A percentile compares a stretch with the other conserved stretches of the same genome.
Conservation (phyloP, 2,329 filamentous ascomycete genomes). For the Ceratocystis albifundus region DNA sequence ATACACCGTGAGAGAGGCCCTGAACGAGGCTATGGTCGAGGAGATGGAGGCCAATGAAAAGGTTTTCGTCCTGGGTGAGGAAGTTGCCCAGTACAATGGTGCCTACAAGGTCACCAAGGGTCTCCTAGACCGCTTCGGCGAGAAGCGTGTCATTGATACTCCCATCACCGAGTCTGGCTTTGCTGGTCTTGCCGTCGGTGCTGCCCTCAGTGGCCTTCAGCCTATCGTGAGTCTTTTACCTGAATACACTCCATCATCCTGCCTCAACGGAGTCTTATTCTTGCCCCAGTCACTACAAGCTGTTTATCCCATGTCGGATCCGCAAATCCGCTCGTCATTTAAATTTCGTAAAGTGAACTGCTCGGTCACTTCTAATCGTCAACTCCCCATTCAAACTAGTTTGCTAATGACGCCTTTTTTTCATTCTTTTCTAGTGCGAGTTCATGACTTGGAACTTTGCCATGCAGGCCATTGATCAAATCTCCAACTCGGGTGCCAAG, state of each 20-base stretch:
- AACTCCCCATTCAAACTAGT: neutral
- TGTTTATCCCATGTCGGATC: neutral
- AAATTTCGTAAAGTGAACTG: too few species aligned
- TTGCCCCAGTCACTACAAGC: neutral
- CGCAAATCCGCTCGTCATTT: too few species aligned
- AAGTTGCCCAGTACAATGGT: conserved; percentile 99
- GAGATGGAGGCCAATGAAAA: conserved; percentile 91
- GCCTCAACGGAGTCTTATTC: neutral
- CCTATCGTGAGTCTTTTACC: conserved; percentile 59
- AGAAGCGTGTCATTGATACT: conserved; percentile 94
- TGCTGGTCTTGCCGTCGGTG: conserved; percentile 82
- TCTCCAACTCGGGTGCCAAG: conserved; percentile 98
- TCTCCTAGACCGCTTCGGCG: conserved; percentile 89
- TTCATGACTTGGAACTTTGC: conserved; percentile 99
- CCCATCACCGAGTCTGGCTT: conserved; percentile 98
- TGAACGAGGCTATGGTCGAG: conserved; percentile 96
- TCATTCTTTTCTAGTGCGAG: conserved; percentile 60
- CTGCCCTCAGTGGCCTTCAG: conserved; percentile 85
- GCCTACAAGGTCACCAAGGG: conserved; percentile 99
- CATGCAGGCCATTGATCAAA: conserved; percentile 99
- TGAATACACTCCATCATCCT: neutral
- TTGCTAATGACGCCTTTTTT: conserved; percentile 18
- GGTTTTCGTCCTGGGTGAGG: conserved; percentile 92
- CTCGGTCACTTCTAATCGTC: too few species aligned
- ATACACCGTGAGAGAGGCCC: conserved; percentile 89